Base-by-base conservation (phyloP, 2,329 filamentous ascomycete species). In the Aspergillus alliaceus region DNA sequence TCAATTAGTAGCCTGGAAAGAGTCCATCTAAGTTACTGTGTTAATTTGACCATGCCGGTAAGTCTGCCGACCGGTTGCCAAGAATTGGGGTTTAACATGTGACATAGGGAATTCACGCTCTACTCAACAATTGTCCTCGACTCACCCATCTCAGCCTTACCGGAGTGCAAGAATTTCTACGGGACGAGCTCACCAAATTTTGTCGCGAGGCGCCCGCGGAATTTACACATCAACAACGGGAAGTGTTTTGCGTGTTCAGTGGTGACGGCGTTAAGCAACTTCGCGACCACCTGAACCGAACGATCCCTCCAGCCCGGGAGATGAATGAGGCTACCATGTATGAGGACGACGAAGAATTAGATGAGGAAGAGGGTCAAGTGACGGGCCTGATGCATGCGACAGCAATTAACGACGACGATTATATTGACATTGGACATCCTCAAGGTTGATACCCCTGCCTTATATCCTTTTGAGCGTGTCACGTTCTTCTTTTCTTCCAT, bases 171-270 rank as follows among this genome's bases (percentile, higher is more conserved):
- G 91, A 91, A 1, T 99, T 99, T 72, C 83, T 96, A 31, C 85
- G 90, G 52, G 87, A 91, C 54, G 93, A 97, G 64, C 84, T 98
- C 29, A 89, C 91, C 53, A 80, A 82, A 6, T 98, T 91, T 72
- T 98, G 95, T 71, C 87, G 95, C 60, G 87, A 90, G 66, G 91
- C 95, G 1, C 95, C 95, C 35, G 76, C 83, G 58, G 95, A 98
- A 75, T 99, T 99, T 72, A 98, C 93, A 18, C 90, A 93, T 47
- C 92, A 97, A 70, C 95, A 99, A 73, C 87, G 95, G 61, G 89
- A 93, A 52, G 91, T 98, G 7, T 99, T 99, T 72, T 99, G 95
- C 70, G 95, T 99, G 53, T 99, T 99, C 74, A 97, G 93, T 1
- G 93, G 95, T 6, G 83, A 85, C 25, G 93, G 93, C 54, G 93